Base-by-base conservation (phyloP, 75 land plant species). In the Chamaecyparis obtusa region DNA sequence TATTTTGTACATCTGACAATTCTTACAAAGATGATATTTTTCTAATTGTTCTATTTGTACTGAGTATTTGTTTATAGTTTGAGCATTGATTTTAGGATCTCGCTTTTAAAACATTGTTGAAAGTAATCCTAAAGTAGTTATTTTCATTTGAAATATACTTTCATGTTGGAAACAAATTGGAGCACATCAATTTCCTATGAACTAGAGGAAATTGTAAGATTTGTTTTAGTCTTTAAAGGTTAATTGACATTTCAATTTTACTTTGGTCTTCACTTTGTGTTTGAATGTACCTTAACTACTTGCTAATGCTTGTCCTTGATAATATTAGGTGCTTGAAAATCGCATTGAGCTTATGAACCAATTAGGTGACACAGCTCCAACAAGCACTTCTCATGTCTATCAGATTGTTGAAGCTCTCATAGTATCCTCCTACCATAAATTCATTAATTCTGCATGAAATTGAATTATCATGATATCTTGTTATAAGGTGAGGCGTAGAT, bases 271-370 rank as follows among this genome's bases (percentile, higher is more conserved):
- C 67, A 60, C 67, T 60, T 19, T 60, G 9, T 21, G 0, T 60
- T 19, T 21, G 24, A 60, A 60, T 60, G 67, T 60, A 19, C 5
- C 24, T 17, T 60, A 19, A 21, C 5, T 19, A 6, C 67, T 19
- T 60, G 24, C 67, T 19, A 60, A 60, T 17, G 5, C 67, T 56
- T 3, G 67, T 60, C 67, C 67, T 5, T 17, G 4, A 60, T 60
- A 39, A 39, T 39, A 77, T 77, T 91, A 94, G 95, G 91, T 87
- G 39, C 84, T 92, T 49, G 95, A 94, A 87, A 83, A 46, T 48
- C 92, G 92, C 8, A 46, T 91, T 87, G 80, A 88, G 32, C 89
- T 92, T 84, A 78, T 94, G 27, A 88, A 37, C 15, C 85, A 88
- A 60, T 85, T 94, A 15, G 89, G 57, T 67, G 86, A 84, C 33